Evolutionary conservation across 73 alveolate genomes (phyloP), one percentile per base, ranked within the genome.

Genomic region (Paramecium biaurelia): DNA sequence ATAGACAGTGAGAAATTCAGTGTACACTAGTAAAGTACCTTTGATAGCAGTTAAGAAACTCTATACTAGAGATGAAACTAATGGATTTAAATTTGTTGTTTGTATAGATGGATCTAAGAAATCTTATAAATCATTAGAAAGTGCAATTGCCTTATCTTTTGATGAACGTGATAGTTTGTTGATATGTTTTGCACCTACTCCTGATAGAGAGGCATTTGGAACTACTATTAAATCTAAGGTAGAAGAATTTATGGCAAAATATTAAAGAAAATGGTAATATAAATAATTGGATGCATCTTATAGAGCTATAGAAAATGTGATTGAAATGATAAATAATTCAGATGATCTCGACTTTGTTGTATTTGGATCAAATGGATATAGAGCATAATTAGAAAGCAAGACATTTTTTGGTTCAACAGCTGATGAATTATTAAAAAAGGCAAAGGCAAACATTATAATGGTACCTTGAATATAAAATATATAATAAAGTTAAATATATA

Each of bases 51-150:
- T 70, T 35, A 89, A 89, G 47, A 68, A 70, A 70, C 74, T 70
- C 23, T 70, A 68, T 45, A 70, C 41, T n/a, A 82, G 87, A 4
- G 70, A 76, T 42, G 92, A 63, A 4, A 63, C 89, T 1, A 45
- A 89, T 70, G 94, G 94, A 30, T 89, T 70, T 18, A 89, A 89
- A 30, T 89, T 89, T 30, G 57, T 89, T 21, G 94, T 89, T 24
- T 70, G 89, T 23, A 38, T 89, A 10, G 94, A 89, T 89, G 94
- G 94, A 15, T 89, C 94, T 18, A 89, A 89, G 70, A 89, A 89
- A 45, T 89, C 94, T 9, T 89, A 89, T 70, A 70, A 89, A 43
- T 57, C 94, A 6, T 70, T 89, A 47, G 74, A 89, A 18, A 38
- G 45, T 89, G 92, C 92, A 14, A 9, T 89, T 30, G 42, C 76